Evolutionary conservation across 352 stramenopile species (phyloP), one percentile per base, ranked within the genome.

Genomic region (Globisporangium acanthophoron): DNA sequence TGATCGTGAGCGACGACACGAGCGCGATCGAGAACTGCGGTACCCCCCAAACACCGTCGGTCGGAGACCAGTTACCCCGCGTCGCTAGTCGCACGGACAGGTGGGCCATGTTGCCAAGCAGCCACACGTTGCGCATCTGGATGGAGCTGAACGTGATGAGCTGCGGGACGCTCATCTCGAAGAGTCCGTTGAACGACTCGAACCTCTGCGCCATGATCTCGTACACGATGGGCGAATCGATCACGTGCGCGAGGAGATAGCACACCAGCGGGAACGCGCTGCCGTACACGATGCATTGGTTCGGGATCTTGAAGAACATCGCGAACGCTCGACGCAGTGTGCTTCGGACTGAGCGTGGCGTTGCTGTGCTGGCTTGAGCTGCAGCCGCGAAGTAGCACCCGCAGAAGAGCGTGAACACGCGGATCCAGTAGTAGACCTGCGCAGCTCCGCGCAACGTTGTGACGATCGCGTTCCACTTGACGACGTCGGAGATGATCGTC

Each of bases 71-170:
- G 3, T 33, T 21, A 2, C 27, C 39, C 9, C 35, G 24, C 11
- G 60, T 62, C 3, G 48, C 4, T 0, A 62, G 6, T 11, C 27
- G 41, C 11, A 57, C 56, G 21, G 59, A 6, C 3, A 54, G 3
- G 39, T 65, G 63, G 8, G 58, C 44, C 5, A 56, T 11, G 7
- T 5, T 11, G 2, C 54, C 60, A 4, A 71, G 35, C 12, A 67
- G 35, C 64, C 59, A 71, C 8, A 67, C 60, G n/a, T 58, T 60
- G 39, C 59, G 64, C 54, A 70, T 67, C 48, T 58, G 64, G 13
- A 70, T 57, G 3, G 64, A 57, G 47, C 54, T 40, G 33, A 66
- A 45, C 16, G 24, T 52, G 21, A 66, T 12, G 48, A 66, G 45
- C 21, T 62, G 15, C 18, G 7, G 2, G 13, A 61, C 0, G 7